Conservation (phyloP, 768 basidiomycete genomes). For the Gautieria morchelliformis region DNA sequence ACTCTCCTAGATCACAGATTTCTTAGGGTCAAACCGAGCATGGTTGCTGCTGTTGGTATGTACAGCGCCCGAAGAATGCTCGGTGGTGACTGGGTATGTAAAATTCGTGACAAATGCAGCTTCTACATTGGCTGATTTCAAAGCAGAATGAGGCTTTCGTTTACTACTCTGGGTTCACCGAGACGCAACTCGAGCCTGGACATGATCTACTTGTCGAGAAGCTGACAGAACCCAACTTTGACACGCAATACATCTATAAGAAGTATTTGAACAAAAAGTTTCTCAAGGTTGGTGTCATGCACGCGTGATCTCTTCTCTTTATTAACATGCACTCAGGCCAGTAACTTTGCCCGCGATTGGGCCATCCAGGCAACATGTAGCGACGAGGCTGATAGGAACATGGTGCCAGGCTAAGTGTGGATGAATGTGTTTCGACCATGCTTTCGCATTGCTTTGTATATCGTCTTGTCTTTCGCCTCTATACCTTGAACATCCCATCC, state of each 20-base stretch:
- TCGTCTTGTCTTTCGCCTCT: neutral
- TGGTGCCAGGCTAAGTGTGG: neutral
- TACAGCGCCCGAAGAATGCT: slow-evolving; percentile 92
- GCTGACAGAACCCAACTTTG: slow-evolving; percentile 69
- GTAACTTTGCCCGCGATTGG: slow-evolving; percentile 32
- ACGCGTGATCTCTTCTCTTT: neutral
- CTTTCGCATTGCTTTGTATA: slow-evolving; percentile 3
- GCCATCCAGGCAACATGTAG: slow-evolving; percentile 13
- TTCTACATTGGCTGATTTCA: slow-evolving; percentile 12
- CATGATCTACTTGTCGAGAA: slow-evolving; percentile 77
- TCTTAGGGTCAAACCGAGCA: slow-evolving; percentile 84
- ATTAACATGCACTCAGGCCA: neutral
- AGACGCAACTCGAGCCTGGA: slow-evolving; percentile 76
- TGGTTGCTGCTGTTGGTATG: slow-evolving; percentile 95
- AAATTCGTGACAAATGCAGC: slow-evolving; percentile 10
- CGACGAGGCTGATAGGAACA: neutral
- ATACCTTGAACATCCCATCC: neutral
- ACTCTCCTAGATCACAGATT: slow-evolving; percentile 90
- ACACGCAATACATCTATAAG: slow-evolving; percentile 81
- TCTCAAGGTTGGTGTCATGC: slow-evolving; percentile 56
- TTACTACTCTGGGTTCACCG: slow-evolving; percentile 87
- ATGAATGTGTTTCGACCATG: neutral
- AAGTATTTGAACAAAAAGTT: slow-evolving; percentile 98
- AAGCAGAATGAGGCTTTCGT: slow-evolving; percentile 81
- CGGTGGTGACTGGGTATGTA: slow-evolving; percentile 90